phyloP scores from a whole-genome alignment of 495 filamentous ascomycete genomes.

The Penicillium salamii region DNA sequence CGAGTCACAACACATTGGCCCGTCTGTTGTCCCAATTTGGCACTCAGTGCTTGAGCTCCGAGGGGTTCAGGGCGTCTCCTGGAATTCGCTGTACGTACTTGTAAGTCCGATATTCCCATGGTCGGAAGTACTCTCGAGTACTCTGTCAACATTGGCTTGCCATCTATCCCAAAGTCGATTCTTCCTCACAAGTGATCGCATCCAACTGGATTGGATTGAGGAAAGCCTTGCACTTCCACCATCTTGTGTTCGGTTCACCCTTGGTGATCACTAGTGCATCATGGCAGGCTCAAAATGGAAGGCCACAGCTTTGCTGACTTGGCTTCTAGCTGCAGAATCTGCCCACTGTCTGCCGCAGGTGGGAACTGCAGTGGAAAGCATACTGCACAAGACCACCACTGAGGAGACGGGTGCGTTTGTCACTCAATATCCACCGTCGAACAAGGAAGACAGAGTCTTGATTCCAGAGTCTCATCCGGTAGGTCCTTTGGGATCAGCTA shows the following conservation, averaged over 20 bases:
- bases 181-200: constrained; percentile 5
- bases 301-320: constrained; percentile 33
- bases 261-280: constrained; percentile 5
- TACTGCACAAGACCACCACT: constrained; percentile 18
- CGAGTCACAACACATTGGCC: constrained; percentile 18
- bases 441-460: constrained; percentile 21
- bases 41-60: neutral
- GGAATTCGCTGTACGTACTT: constrained; percentile 20
- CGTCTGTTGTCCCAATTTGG: constrained; percentile 11
- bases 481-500: constrained; percentile 11
- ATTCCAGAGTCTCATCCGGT: constrained; percentile 31
- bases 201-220: constrained; percentile 9
- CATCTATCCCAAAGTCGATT: constrained; percentile 6
- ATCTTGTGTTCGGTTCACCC: neutral
- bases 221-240: constrained; percentile 4
- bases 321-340: constrained; percentile 31
- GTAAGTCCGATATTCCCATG: constrained; percentile 15
- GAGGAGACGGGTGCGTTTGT: constrained; percentile 21
- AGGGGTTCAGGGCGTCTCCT: neutral
- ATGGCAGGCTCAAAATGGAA: constrained; percentile 23
- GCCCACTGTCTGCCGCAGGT: constrained; percentile 24
- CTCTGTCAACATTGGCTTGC: constrained; percentile 4
- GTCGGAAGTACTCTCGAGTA: neutral
- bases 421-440: constrained; percentile 38
- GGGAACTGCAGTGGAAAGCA: constrained; percentile 7